Evolutionary conservation across 345 rosid genomes (phyloP).

Genomic region (Anastatica hierochuntica): DNA sequence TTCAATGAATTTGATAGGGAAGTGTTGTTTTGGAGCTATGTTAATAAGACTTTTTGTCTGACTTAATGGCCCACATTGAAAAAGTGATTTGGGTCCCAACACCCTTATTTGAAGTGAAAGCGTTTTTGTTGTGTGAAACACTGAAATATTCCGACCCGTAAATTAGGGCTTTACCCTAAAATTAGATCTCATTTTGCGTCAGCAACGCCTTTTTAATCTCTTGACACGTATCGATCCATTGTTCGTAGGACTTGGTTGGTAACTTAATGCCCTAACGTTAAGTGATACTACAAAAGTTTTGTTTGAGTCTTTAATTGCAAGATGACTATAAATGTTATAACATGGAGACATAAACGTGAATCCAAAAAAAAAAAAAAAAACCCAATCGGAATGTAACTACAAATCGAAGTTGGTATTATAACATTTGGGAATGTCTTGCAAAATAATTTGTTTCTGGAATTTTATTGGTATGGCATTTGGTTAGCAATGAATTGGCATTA

Average conservation of each 20-base stretch:
- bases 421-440: too few species aligned
- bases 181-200: slow-evolving; percentile 23
- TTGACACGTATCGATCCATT: slow-evolving; percentile 21
- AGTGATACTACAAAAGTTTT: not conserved
- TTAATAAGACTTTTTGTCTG: slow-evolving; percentile 18
- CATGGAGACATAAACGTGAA: too few species aligned
- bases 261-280: not conserved
- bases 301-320: too few species aligned
- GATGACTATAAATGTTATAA: too few species aligned
- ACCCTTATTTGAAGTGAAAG: slow-evolving; percentile 8
- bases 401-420: not conserved
- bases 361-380: too few species aligned
- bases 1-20: slow-evolving; percentile 23
- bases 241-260: slow-evolving; percentile 13
- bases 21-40: not conserved
- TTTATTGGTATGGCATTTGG: not conserved
- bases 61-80: slow-evolving; percentile 20
- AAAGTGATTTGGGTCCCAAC: slow-evolving; percentile 15
- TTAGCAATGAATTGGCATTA: slow-evolving; percentile 3
- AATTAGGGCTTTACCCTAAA: slow-evolving; percentile 27
- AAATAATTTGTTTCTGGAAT: not conserved
- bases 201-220: slow-evolving; percentile 4
- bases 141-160: slow-evolving; percentile 26
- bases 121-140: slow-evolving; percentile 30
- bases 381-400: too few species aligned